Evolutionary conservation across 2,329 filamentous ascomycete species (phyloP), one percentile per base, ranked within the genome.

Genomic region (Apiospora marii): DNA sequence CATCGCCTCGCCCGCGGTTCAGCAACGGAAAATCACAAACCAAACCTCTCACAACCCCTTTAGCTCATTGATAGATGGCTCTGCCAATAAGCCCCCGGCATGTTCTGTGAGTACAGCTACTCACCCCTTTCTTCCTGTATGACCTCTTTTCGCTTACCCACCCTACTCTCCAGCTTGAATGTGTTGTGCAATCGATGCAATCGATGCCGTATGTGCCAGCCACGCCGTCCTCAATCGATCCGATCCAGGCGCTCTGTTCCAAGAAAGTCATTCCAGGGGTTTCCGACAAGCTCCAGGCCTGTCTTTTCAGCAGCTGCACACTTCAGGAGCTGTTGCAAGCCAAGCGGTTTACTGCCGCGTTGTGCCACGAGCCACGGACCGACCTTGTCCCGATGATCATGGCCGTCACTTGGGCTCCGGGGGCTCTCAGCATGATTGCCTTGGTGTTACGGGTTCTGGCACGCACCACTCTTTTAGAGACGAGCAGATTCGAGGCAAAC

Each of bases 331-430:
- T 58, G 41, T 43, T 72, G 10, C 71, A 70, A 27, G 68, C 51
- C 12, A 48, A 67, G 68, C 67, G 49, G 27, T 72, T 70, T 12
- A 67, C 43, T 4, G 53, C 67, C 24, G 51, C 70, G 71, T 44
- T 70, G 6, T 70, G 71, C 68, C n/a, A 44, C 4, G 19, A 43
- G 51, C 49, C 49, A 1, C 16, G 24, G 44, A n/a, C 51, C 12
- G 30, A 72, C 44, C 46, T 46, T 4, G 27, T 22, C 16, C 46
- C 67, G 10, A 27, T 64, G 16, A n/a, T 73, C 27, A 37, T 74
- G 19, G 49, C 48, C 6, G n/a, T 24, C 14, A 14, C 67, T 22
- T 69, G 67, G 53, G 61, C 30, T 6, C 44, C 68, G 34, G 61
- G 51, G 30, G 34, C 24, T 14, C 24, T 72, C 19, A 58, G 67